Base-by-base conservation (phyloP, 768 basidiomycete genomes). In the Termitomyces sp. region DNA sequence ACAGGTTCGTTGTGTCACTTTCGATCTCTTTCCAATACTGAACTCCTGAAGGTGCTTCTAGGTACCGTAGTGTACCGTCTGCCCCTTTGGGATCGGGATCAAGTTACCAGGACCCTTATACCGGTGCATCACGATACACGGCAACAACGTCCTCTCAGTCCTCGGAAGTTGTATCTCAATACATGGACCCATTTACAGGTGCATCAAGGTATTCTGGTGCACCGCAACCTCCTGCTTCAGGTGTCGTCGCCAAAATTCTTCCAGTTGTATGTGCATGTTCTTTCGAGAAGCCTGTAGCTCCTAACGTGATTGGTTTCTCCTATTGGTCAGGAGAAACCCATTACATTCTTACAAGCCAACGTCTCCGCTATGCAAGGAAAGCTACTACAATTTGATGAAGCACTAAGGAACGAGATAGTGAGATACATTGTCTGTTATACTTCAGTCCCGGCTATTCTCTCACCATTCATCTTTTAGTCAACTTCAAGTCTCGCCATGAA, bases 291-390 rank as follows among this genome's bases (percentile, higher is more conserved):
- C 8, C 12, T 39, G 16, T 46, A 9, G 15, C 29, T 20, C 20
- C 37, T 29, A 12, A 45, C 22, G 10, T 33, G n/a, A 12, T 10
- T 50, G n/a, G n/a, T n/a, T n/a, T n/a, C n/a, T n/a, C n/a, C n/a
- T n/a, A n/a, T n/a, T n/a, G 41, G 3, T 47, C 45, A 92, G 90
- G 74, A 78, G 44, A 83, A 79, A 39, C 76, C 80, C 44, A 80
- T 92, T 20, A 76, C 80, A n/a, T 96, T 98, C 77, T 92, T 90
- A 62, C 90, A 93, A 76, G 91, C 86, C 3, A 83, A 81, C 68
- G 80, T 95, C 28, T 65, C 77, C 22, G 90, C 90, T 18, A 91
- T 95, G 85, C 85, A 84, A 65, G 77, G 78, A 22, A 95, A 95
- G 70, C 65, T 93, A 20, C 78, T 80, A 60, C 87, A 94, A 67